A percentile compares a stretch with the other conserved stretches of the same genome.
phyloP scores from a whole-genome alignment of 2,329 filamentous ascomycete species.

The Claviceps digitariae region DNA sequence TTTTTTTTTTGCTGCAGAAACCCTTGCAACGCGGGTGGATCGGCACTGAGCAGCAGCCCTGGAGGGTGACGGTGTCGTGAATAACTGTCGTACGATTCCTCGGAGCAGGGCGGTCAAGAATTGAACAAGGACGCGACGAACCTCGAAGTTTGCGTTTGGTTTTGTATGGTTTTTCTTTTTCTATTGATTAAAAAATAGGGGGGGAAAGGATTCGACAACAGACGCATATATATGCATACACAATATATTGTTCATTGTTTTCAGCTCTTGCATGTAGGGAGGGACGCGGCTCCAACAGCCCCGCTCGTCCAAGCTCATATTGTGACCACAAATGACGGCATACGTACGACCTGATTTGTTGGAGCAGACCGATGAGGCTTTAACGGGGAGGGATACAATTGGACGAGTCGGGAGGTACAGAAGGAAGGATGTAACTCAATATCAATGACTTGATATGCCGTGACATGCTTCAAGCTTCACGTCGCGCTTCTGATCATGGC shows the following conservation, averaged over 20 bases:
- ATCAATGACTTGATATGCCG: neutral
- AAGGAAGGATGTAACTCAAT: neutral
- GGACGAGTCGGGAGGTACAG: neutral
- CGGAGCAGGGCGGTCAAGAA: neutral
- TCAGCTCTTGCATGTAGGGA: neutral
- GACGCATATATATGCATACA: neutral
- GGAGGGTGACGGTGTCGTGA: neutral
- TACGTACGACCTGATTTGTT: neutral
- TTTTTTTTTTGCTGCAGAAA: neutral
- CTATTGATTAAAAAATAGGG: too few relatives aligned
- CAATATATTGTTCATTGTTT: neutral
- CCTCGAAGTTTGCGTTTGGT: neutral
- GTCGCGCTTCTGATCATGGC: neutral
- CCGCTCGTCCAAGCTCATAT: neutral
- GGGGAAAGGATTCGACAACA: too few relatives aligned
- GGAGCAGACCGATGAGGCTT: neutral
- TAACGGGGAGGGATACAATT: neutral
- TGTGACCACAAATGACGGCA: neutral
- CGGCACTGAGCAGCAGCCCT: neutral
- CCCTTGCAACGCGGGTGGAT: neutral
- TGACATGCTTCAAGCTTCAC: neutral
- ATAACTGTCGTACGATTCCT: neutral
- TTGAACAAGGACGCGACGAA: neutral
- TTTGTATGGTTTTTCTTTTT: too few relatives aligned
- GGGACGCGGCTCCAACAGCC: too few relatives aligned